Evolutionary conservation across 1,139 yeast species (phyloP).

Genomic region (Hansenula sp.): DNA sequence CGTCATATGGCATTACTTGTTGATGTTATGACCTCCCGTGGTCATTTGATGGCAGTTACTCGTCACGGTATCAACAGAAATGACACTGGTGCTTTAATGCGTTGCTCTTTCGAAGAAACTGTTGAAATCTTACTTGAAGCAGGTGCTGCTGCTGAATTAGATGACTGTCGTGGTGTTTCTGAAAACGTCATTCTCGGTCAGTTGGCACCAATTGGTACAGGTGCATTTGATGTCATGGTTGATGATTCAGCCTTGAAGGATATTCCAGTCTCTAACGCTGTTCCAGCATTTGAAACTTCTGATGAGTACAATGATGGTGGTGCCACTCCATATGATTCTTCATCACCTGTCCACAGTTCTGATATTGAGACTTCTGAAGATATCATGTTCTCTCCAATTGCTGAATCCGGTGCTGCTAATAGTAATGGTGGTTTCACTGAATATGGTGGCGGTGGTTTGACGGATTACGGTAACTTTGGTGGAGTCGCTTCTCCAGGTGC

Average conservation of each 20-base stretch:
- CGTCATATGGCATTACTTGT: conserved; percentile 97
- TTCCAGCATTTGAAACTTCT: conserved; percentile 33
- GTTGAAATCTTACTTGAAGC: conserved; percentile 97
- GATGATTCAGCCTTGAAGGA: conserved; percentile 82
- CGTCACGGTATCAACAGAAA: conserved; percentile 99
- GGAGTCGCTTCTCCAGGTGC: conserved; percentile 56
- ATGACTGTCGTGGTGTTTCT: conserved; percentile 97
- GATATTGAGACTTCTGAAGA: conserved; percentile 75
- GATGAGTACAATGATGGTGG: conserved; percentile 69
- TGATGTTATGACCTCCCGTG: conserved; percentile 98
- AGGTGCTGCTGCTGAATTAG: conserved; percentile 95
- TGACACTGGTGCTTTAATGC: conserved; percentile 98
- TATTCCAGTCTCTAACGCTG: conserved; percentile 26
- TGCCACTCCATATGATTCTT: conserved; percentile 88
- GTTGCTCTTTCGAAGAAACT: conserved; percentile 99
- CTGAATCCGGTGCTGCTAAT: conserved; percentile 78
- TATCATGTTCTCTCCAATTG: conserved; percentile 92
- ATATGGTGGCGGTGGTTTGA: conserved; percentile 58
- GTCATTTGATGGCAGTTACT: conserved; percentile 97
- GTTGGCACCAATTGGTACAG: conserved; percentile 98
- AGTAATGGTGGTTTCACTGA: conserved; percentile 88
- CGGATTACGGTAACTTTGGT: conserved; percentile 46
- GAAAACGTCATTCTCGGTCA: conserved; percentile 98
- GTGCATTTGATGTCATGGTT: conserved; percentile 93
- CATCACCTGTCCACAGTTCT: conserved; percentile 71